Conservation (phyloP, 179 eudicot genomes). For the Drosera spatulata region DNA sequence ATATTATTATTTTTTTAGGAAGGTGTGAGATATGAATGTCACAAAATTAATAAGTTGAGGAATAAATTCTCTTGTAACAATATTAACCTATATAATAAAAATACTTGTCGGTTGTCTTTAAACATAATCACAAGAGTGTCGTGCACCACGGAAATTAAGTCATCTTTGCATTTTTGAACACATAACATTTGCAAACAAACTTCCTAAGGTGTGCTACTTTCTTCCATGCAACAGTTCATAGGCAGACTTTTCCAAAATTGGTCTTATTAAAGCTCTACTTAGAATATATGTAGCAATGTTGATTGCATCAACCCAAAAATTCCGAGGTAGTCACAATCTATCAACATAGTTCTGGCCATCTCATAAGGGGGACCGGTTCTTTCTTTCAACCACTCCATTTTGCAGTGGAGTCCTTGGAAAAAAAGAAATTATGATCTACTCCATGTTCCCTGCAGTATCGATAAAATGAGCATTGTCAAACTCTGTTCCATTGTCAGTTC, state of each 20-base stretch:
- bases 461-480: constrained; percentile 2
- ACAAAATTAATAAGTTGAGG: too few species aligned
- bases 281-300: background rate
- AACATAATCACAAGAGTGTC: too few species aligned
- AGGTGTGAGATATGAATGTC: too few species aligned
- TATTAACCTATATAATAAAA: too few species aligned
- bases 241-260: background rate
- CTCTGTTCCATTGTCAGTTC: constrained; percentile 5
- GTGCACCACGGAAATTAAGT: background rate
- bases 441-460: background rate
- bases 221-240: constrained; percentile 3
- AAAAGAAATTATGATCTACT: constrained; percentile 5
- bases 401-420: constrained; percentile 7
- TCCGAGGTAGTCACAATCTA: background rate
- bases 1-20: too few species aligned
- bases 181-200: background rate
- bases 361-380: constrained; percentile 1
- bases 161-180: constrained; percentile 1
- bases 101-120: too few species aligned
- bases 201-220: background rate
- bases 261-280: background rate
- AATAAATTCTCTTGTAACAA: too few species aligned
- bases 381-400: constrained; percentile 1
- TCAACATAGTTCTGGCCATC: background rate
- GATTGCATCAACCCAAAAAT: background rate